phyloP scores from a whole-genome alignment of 768 basidiomycete species.

The Leccinum imitatum region DNA sequence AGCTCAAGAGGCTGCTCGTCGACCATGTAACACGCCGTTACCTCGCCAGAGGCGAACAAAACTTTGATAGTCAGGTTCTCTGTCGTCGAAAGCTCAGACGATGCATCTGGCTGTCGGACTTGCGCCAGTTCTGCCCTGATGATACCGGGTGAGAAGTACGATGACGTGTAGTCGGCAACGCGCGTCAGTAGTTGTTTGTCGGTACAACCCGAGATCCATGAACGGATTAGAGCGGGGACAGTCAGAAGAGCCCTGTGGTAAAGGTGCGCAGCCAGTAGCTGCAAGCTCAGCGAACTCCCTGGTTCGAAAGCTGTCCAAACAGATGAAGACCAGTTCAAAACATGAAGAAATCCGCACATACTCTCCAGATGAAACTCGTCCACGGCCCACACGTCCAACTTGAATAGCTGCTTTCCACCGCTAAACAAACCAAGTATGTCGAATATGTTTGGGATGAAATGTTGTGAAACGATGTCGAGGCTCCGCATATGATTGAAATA shows the following conservation, averaged over 20 bases:
- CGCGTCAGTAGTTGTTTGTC: slow-evolving; percentile 83
- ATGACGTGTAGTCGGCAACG: slow-evolving; percentile 75
- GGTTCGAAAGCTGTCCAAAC: slow-evolving; percentile 54
- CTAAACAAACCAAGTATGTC: slow-evolving; percentile 64
- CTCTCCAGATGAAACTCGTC: slow-evolving; percentile 80
- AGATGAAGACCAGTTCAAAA: not conserved
- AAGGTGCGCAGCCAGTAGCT: slow-evolving; percentile 78
- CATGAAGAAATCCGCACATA: slow-evolving; percentile 35
- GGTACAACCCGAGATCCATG: slow-evolving; percentile 84
- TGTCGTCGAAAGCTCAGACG: slow-evolving; percentile 56
- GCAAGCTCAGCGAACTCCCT: slow-evolving; percentile 49
- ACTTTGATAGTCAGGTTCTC: slow-evolving; percentile 84
- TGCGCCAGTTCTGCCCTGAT: slow-evolving; percentile 80
- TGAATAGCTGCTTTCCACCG: slow-evolving; percentile 65
- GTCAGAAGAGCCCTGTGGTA: slow-evolving; percentile 85
- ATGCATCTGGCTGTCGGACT: slow-evolving; percentile 54
- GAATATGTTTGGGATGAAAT: slow-evolving; percentile 74
- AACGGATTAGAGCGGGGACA: slow-evolving; percentile 81
- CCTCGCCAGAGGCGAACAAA: slow-evolving; percentile 69
- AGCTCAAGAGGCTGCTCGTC: slow-evolving; percentile 96
- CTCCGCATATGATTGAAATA: slow-evolving; percentile 87
- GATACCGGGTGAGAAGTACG: slow-evolving; percentile 86
- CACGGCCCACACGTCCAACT: slow-evolving; percentile 81
- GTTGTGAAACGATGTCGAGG: slow-evolving; percentile 55
- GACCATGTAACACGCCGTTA: slow-evolving; percentile 79